Conservation (phyloP, 2,329 filamentous ascomycete species). For the Bisporella sp. region DNA sequence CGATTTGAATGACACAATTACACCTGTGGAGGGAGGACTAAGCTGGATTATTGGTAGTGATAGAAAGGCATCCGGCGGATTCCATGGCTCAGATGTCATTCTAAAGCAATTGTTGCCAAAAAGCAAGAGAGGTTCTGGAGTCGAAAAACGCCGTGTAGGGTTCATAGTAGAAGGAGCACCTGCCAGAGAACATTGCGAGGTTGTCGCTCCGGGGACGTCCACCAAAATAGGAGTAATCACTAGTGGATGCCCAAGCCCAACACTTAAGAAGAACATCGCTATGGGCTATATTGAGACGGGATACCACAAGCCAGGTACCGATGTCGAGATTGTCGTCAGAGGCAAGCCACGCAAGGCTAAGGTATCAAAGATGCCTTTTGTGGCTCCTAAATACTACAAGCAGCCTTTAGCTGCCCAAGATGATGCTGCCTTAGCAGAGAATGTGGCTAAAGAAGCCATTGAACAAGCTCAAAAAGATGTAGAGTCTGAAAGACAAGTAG, state of each 20-base stretch:
- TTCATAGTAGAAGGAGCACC: conserved; percentile 79
- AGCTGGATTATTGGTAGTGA: conserved; percentile 82
- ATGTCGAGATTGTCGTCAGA: conserved; percentile 56
- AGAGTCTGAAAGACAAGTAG: too few species aligned
- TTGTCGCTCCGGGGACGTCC: conserved; percentile 59
- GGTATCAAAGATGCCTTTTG: conserved; percentile 66
- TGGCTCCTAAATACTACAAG: conserved; percentile 55
- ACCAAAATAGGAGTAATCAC: conserved; percentile 74
- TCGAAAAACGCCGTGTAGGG: conserved; percentile 69
- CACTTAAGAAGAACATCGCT: conserved; percentile 81
- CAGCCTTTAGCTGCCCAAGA: not conserved
- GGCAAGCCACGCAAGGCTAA: conserved; percentile 60
- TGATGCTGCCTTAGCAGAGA: too few species aligned
- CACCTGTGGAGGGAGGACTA: conserved; percentile 59
- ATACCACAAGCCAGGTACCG: conserved; percentile 61
- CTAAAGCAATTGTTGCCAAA: conserved; percentile 68
- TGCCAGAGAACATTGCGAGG: conserved; percentile 72
- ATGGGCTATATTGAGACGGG: conserved; percentile 77
- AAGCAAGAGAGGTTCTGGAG: conserved; percentile 64
- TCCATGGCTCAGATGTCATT: conserved; percentile 77
- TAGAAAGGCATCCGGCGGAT: conserved; percentile 61
- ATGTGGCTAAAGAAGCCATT: too few species aligned
- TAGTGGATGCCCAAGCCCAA: conserved; percentile 84
- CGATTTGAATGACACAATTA: conserved; percentile 76
- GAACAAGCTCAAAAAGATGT: too few species aligned